A percentile compares a stretch with the other conserved stretches of the same genome.
phyloP scores from a whole-genome alignment of 2,329 filamentous ascomycete genomes.

The Colletotrichum sp. region DNA sequence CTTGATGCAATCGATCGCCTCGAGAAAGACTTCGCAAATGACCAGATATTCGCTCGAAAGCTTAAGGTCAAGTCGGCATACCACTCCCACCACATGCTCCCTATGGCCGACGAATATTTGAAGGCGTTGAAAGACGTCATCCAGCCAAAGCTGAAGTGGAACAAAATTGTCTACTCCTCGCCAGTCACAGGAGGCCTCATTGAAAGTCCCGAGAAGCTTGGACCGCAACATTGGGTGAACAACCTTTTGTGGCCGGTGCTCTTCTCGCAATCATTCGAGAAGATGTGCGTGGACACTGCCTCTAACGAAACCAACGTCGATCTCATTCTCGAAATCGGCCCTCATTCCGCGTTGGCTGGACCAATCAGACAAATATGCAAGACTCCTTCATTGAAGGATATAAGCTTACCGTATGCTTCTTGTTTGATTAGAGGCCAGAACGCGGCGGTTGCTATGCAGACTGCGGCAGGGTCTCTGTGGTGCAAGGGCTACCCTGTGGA shows the following conservation, averaged over 20 bases:
- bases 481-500: background rate
- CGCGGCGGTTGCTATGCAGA: background rate
- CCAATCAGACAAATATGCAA: slow-evolving; percentile 56
- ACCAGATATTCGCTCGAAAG: slow-evolving; percentile 23
- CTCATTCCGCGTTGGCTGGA: slow-evolving; percentile 53
- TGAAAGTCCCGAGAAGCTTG: slow-evolving; percentile 4
- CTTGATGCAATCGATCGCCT: slow-evolving; percentile 26
- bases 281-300: background rate
- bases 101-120: slow-evolving; percentile 36
- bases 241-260: background rate
- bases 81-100: slow-evolving; percentile 42
- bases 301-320: slow-evolving; percentile 22
- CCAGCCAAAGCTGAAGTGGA: slow-evolving; percentile 26
- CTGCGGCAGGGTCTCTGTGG: background rate
- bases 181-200: slow-evolving; percentile 25
- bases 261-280: slow-evolving; percentile 1
- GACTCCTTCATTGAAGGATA: background rate
- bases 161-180: slow-evolving; percentile 24
- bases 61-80: slow-evolving; percentile 20
- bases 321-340: slow-evolving; percentile 52
- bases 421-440: background rate
- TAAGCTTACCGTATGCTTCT: background rate
- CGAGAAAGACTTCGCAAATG: background rate
- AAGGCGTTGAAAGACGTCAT: background rate
- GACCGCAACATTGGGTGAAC: slow-evolving; percentile 5